Evolutionary conservation across 805 yeast species (phyloP).

Genomic region (Wickerhamomyces tratensis): DNA sequence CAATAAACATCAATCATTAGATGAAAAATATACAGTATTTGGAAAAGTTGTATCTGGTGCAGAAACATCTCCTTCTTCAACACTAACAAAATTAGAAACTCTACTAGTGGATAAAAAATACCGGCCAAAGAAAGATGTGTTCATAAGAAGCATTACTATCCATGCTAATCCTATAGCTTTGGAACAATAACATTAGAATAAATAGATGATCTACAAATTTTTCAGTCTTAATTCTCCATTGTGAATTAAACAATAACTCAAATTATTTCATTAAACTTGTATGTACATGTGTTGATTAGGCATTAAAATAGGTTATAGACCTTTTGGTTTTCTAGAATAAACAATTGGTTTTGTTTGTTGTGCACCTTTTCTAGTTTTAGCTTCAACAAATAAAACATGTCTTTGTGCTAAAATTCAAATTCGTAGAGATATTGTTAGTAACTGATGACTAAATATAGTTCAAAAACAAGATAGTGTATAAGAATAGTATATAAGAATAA

Average conservation of each 20-base stretch:
- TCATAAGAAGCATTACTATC: conserved; percentile 22
- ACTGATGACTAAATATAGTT: neutral
- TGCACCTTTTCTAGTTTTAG: conserved; percentile 69
- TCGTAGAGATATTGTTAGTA: conserved; percentile 13
- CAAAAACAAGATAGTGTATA: no score
- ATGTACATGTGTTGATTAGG: no score
- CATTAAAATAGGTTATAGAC: no score
- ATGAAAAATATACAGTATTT: conserved; percentile 61
- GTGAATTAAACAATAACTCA: no score
- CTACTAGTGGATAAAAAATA: conserved; percentile 24
- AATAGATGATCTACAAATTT: no score
- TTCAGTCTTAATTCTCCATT: no score
- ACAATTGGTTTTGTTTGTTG: conserved; percentile 30
- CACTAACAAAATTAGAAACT: conserved; percentile 18
- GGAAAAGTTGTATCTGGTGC: conserved; percentile 62
- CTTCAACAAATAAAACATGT: conserved; percentile 85
- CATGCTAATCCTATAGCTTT: conserved; percentile 39
- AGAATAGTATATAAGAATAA: conserved; percentile 1
- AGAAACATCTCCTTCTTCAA: conserved; percentile 17
- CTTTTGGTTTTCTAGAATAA: conserved; percentile 31
- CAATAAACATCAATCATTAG: conserved; percentile 74
- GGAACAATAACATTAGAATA: no score
- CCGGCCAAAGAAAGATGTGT: conserved; percentile 23
- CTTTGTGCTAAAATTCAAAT: conserved; percentile 44
- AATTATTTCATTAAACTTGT: no score